These are phyloP conservation scores for Ogataea paraovalis DNA, from an alignment of 805 yeast species.

Conservation along the genomic window DNA sequence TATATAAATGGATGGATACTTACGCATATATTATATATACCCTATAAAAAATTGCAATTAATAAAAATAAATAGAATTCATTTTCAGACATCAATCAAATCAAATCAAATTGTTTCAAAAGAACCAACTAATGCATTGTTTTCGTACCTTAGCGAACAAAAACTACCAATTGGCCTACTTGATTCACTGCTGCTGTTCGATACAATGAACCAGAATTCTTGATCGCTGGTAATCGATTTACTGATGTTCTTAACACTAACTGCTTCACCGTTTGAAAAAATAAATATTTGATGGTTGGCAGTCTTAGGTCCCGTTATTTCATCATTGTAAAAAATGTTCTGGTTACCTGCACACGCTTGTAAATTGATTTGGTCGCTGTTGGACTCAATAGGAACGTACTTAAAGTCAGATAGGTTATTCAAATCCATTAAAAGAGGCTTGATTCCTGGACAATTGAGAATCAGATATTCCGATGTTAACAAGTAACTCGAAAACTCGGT, in stretches of 20 bases:
- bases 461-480: constrained; percentile 19
- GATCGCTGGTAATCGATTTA: background rate
- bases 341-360: background rate
- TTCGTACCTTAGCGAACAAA: background rate
- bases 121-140: background rate
- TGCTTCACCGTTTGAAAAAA: background rate
- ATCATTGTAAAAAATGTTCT: background rate
- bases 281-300: background rate
- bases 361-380: background rate
- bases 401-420: constrained; percentile 15
- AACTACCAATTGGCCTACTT: background rate
- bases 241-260: background rate
- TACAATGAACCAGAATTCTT: background rate
- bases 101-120: background rate
- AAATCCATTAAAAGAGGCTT: constrained; percentile 21
- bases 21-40: background rate
- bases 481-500: constrained; percentile 15
- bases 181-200: background rate
- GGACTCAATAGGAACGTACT: constrained; percentile 13
- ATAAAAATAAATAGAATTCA: background rate
- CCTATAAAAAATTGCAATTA: background rate
- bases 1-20: no score
- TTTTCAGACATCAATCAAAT: background rate
- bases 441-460: constrained; percentile 13
- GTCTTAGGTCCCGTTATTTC: background rate